Conservation (phyloP, 805 yeast genomes). For the Yamadazyma kitorensis region DNA sequence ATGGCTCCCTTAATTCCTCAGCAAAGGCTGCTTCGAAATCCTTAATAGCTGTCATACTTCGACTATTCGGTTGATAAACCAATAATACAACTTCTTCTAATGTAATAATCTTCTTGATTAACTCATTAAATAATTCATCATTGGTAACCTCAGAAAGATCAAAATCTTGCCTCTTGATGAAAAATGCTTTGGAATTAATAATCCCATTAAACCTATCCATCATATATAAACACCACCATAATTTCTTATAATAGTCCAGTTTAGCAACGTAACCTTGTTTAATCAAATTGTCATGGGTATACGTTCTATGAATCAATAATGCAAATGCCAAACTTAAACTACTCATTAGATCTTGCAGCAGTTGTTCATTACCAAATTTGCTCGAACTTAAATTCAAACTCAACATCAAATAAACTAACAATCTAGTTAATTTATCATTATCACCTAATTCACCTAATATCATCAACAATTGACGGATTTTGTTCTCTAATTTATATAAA, state of each 20-base stretch:
- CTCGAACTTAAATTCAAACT: constrained; percentile 24
- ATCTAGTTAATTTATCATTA: constrained; percentile 22
- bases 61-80: constrained; percentile 11
- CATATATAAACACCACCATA: constrained; percentile 35
- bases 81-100: constrained; percentile 7
- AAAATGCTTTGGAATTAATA: constrained; percentile 23
- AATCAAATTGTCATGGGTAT: constrained; percentile 6
- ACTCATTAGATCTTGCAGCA: constrained; percentile 26
- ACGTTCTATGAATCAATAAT: constrained; percentile 9
- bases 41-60: not conserved
- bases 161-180: constrained; percentile 30
- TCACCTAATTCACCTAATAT: constrained; percentile 31
- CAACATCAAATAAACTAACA: constrained; percentile 21
- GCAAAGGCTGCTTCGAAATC: too few relatives aligned
- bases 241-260: constrained; percentile 19
- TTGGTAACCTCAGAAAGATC: constrained; percentile 13
- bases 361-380: constrained; percentile 27
- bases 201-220: constrained; percentile 32
- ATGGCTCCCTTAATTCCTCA: too few relatives aligned
- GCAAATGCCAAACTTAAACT: constrained; percentile 18
- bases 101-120: constrained; percentile 1
- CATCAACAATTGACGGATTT: constrained; percentile 30
- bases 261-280: constrained; percentile 1
- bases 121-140: constrained; percentile 1
- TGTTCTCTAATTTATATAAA: constrained; percentile 21